Evolutionary conservation across 495 filamentous ascomycete genomes (phyloP), one percentile per base, ranked within the genome.

Genomic region (Tuber calosporum): DNA sequence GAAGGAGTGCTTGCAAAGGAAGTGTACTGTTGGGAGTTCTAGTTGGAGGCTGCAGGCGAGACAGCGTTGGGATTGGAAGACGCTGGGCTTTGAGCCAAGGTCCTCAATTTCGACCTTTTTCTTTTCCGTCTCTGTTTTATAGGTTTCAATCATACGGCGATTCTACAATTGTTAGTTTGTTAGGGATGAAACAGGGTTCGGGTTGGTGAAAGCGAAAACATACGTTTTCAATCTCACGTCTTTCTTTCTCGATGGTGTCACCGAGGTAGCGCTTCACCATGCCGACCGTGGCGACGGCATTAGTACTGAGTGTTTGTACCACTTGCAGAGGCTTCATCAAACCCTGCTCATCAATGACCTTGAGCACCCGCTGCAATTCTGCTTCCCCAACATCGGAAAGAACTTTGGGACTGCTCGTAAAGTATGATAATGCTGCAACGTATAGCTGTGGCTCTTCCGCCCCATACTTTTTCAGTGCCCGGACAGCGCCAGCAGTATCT

Each of bases 261-360:
- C 90, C 88, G 6, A 99, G 89, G 81, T 99, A 99, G 39, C 89
- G 89, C 85, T 97, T 98, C 66, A 99, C 90, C 85, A 97, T 91
- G 42, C 96, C 95, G 91, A 98, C 97, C 1, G 93, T 97, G 1
- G 95, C 94, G 11, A 97, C 93, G 38, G 87, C 89, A 79, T 93
- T 93, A 38, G 87, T 89, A 73, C 90, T 91, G 17, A 99, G 85
- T 3, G 96, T 93, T 82, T 99, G 95, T 22, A 99, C 95, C 20
- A 99, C 95, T 82, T 99, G 94, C 37, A 99, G 85, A 1, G 95
- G 95, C 20, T 96, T 94, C 91, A 99, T 96, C 19, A 99, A 87
- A 20, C 92, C 91, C 75, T 95, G 92, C 71, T 90, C 87, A 72
- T 97, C 91, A 79, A 99, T 99, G 74, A 92, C 91, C 66, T 88